Evolutionary conservation across 169 alveolate genomes (phyloP), one percentile per base, ranked within the genome.

Genomic region (Plasmodium yoelii): DNA sequence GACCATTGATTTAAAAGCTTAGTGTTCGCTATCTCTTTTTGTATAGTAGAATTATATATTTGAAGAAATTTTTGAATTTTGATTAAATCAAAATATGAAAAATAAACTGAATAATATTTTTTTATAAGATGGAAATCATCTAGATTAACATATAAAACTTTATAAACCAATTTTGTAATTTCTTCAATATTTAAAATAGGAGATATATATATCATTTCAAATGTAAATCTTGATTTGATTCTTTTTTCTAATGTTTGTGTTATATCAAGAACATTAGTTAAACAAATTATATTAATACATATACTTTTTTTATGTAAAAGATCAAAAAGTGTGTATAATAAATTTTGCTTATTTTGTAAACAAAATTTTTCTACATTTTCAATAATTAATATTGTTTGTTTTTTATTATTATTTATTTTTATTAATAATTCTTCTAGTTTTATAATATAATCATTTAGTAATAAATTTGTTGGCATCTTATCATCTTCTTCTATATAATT

Each of bases 171-270:
- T 77, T 77, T 77, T 6, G 88, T 24, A 26, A 77, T 77, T 49
- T 77, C 88, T 9, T 77, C 88, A 7, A 77, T 77, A 28, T 77
- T 77, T 42, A 77, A 53, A 47, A 64, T 55, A 42, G 88, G 88
- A n/a, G 88, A 77, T 9, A 77, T 77, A 64, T 92, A 77, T 3
- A 93, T 65, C 60, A 90, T 91, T 34, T 93, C 94, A 61, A 91
- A 92, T 18, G 93, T 93, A 60, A 93, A 93, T 24, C 96, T 26
- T 0, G 96, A 93, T 34, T 90, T 93, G 5, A 93, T 94, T 64
- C 96, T 87, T 57, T 93, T 93, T 89, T 93, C 96, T 70, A 93
- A 57, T 9, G 93, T 73, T 57, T 93, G 95, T 2, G 93, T 80
- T 18, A 90, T 87, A 55, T 88, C 92, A 28, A 93, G 53, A 22